phyloP scores from a whole-genome alignment of 1,139 yeast species.

The Yamadazyma dushanensis region DNA sequence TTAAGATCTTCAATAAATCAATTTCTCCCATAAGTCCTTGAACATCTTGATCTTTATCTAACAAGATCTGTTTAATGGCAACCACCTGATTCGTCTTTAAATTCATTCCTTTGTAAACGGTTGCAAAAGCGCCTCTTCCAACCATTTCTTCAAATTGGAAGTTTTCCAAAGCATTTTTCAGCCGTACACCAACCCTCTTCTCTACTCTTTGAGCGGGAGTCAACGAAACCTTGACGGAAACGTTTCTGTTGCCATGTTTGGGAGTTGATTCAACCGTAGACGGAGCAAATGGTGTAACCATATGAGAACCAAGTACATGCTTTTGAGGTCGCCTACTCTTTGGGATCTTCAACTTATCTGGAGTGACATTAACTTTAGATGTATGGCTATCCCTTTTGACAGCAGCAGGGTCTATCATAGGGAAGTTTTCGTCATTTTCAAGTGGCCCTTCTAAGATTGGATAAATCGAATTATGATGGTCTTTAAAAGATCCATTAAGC shows the following conservation, averaged over 20 bases:
- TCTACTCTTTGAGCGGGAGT: conserved; percentile 57
- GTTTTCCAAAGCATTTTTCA: conserved; percentile 48
- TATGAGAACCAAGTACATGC: too few relatives aligned
- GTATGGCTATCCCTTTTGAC: too few relatives aligned
- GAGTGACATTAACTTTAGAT: background rate
- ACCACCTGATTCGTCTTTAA: conserved; percentile 64
- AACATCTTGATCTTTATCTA: conserved; percentile 49
- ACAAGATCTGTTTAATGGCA: conserved; percentile 80
- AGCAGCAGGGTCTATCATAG: conserved; percentile 1
- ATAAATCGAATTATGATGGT: conserved; percentile 8
- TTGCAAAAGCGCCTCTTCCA: conserved; percentile 95
- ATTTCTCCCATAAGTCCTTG: conserved; percentile 76
- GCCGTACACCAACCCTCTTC: conserved; percentile 38
- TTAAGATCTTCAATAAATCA: conserved; percentile 75
- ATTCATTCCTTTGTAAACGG: conserved; percentile 81
- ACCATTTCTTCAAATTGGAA: conserved; percentile 70
- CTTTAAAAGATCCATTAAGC: too few relatives aligned
- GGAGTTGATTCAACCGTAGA: conserved; percentile 17
- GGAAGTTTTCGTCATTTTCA: conserved; percentile 14
- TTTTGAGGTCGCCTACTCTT: conserved; percentile 5
- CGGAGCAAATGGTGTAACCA: background rate
- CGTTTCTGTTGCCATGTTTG: conserved; percentile 23
- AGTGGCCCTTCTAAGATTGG: conserved; percentile 14
- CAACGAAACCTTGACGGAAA: conserved; percentile 46
- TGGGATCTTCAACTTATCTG: conserved; percentile 6